These are phyloP conservation scores for Clausena lansium DNA, from an alignment of 345 rosid species.

Conservation along the genomic window DNA sequence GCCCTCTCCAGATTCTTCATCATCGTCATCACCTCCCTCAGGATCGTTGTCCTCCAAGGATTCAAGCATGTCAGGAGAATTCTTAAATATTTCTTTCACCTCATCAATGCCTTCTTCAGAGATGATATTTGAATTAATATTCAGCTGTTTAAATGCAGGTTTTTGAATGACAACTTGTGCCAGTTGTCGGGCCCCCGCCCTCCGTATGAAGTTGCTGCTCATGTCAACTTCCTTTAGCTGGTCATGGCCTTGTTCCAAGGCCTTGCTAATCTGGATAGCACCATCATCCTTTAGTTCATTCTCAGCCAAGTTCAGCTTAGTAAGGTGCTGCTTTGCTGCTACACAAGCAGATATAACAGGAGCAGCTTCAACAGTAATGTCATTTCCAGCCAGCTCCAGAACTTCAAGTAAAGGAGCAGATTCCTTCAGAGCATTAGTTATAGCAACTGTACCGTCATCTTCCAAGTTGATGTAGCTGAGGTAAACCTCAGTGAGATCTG, in stretches of 20 bases:
- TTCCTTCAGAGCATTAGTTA: conserved; percentile 63
- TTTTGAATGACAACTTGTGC: conserved; percentile 60
- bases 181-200: conserved; percentile 69
- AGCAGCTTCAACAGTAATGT: conserved; percentile 70
- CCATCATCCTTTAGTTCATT: conserved; percentile 93
- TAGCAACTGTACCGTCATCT: conserved; percentile 68
- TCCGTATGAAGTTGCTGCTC: conserved; percentile 53
- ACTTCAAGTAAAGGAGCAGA: conserved; percentile 65
- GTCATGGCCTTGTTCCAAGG: conserved; percentile 54
- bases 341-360: conserved; percentile 61
- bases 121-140: conserved; percentile 66
- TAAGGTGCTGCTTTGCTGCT: conserved; percentile 50
- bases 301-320: conserved; percentile 78
- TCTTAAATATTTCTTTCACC: conserved; percentile 63
- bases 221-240: conserved; percentile 60
- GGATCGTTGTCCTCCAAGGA: conserved; percentile 85
- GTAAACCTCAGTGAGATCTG: conserved; percentile 65
- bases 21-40: conserved; percentile 62
- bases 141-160: conserved; percentile 64
- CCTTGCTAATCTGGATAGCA: conserved; percentile 56
- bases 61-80: conserved; percentile 60
- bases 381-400: conserved; percentile 92
- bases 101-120: conserved; percentile 91
- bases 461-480: conserved; percentile 84
- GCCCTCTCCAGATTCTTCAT: conserved; percentile 41